These are phyloP conservation scores for Russula emetica DNA, from an alignment of 768 basidiomycete genomes.

Conservation along the genomic window DNA sequence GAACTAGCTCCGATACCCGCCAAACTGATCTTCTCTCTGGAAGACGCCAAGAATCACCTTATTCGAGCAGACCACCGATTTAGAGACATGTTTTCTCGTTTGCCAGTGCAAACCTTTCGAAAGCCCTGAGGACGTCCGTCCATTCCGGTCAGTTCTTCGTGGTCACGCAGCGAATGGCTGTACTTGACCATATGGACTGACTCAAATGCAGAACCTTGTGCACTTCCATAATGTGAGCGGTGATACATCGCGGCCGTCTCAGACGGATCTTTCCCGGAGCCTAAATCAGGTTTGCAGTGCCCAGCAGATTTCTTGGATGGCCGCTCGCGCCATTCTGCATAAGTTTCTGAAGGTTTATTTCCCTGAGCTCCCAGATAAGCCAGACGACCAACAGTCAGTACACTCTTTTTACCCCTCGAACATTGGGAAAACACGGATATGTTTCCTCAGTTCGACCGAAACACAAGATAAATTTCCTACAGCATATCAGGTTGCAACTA, in stretches of 20 bases:
- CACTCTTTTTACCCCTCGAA: constrained; percentile 3
- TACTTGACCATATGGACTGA: background rate
- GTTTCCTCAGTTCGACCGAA: constrained; percentile 19
- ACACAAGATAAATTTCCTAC: constrained; percentile 53
- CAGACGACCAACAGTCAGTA: constrained; percentile 47
- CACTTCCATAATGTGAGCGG: constrained; percentile 63
- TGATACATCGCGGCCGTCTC: background rate
- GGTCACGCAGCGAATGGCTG: background rate
- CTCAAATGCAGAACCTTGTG: constrained; percentile 51
- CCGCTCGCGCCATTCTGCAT: constrained; percentile 78
- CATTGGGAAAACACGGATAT: background rate
- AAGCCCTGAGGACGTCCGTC: constrained; percentile 69
- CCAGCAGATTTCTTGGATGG: constrained; percentile 83
- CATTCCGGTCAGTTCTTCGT: constrained; percentile 57
- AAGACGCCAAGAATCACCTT: constrained; percentile 70
- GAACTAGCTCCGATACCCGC: constrained; percentile 52
- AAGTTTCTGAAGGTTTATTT: constrained; percentile 75
- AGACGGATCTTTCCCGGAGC: background rate
- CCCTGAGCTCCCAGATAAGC: constrained; percentile 65
- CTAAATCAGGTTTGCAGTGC: constrained; percentile 40
- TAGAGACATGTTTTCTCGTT: constrained; percentile 54
- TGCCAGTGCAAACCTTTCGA: constrained; percentile 77
- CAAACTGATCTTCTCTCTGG: constrained; percentile 68
- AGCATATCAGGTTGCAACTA: constrained; percentile 60
- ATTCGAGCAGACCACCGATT: constrained; percentile 66